Conservation (phyloP, 108 stramenopile genomes). For the Skeletonema tropicum region DNA sequence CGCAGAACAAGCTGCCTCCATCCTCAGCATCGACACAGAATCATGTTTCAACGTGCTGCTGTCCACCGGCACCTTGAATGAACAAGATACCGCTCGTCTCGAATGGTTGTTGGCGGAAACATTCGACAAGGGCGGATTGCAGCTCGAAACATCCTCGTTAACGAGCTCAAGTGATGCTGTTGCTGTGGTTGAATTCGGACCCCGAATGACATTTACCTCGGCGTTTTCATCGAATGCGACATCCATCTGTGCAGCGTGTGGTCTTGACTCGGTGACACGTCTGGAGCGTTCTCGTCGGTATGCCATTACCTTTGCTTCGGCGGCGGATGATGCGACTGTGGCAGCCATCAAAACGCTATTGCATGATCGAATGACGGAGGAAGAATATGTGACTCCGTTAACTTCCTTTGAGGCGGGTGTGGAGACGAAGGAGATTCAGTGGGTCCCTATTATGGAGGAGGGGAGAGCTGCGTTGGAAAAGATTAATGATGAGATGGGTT, state of each 20-base stretch:
- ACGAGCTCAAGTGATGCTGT: slow-evolving; percentile 15
- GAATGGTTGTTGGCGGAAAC: slow-evolving; percentile 95
- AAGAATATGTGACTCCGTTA: slow-evolving; percentile 82
- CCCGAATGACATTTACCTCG: slow-evolving; percentile 96
- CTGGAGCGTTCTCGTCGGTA: slow-evolving; percentile 91
- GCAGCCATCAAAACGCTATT: slow-evolving; percentile 63
- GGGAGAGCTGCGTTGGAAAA: slow-evolving; percentile 91
- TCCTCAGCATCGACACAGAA: slow-evolving; percentile 70
- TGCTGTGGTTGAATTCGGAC: slow-evolving; percentile 94
- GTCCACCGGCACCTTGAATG: slow-evolving; percentile 21
- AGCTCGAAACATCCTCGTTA: slow-evolving; percentile 63
- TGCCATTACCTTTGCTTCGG: slow-evolving; percentile 38
- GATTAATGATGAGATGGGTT: slow-evolving; percentile 89
- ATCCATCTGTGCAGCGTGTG: slow-evolving; percentile 88
- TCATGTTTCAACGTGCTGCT: slow-evolving; percentile 81
- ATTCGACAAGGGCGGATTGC: slow-evolving; percentile 74
- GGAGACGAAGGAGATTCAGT: slow-evolving; percentile 63
- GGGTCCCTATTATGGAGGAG: slow-evolving; percentile 91
- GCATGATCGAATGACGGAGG: slow-evolving; percentile 99
- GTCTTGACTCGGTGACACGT: slow-evolving; percentile 65
- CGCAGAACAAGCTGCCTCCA: slow-evolving; percentile 45
- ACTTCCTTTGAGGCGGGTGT: slow-evolving; percentile 83
- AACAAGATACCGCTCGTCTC: slow-evolving; percentile 50
- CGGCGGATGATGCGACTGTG: slow-evolving; percentile 36
- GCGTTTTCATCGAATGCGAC: slow-evolving; percentile 96